Evolutionary conservation across 495 filamentous ascomycete genomes (phyloP).

Genomic region (Hypoxylon fragiforme): DNA sequence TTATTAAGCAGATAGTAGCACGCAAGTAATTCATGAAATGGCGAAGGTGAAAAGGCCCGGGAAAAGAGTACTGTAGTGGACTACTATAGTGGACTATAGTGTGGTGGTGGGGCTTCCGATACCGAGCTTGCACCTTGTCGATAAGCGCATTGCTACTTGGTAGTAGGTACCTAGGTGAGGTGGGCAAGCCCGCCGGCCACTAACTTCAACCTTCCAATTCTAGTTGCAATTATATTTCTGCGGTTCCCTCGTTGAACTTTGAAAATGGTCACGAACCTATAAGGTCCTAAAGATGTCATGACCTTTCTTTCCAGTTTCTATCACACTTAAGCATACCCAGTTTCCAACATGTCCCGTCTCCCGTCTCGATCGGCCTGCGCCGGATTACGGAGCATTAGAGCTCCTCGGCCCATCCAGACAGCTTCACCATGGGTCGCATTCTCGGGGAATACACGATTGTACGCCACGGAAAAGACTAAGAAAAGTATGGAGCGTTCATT

Average conservation of each 20-base stretch:
- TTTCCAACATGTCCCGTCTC: constrained; percentile 32
- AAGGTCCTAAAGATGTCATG: constrained; percentile 10
- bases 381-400: constrained; percentile 20
- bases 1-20: constrained; percentile 7
- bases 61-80: constrained; percentile 3
- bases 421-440: constrained; percentile 16
- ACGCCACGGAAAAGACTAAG: constrained; percentile 32
- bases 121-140: too few species aligned
- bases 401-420: constrained; percentile 13
- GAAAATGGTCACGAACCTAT: too few species aligned
- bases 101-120: too few species aligned
- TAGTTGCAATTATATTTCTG: too few species aligned
- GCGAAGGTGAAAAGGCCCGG: constrained; percentile 2
- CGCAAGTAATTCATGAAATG: constrained; percentile 2
- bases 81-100: too few species aligned
- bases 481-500: constrained; percentile 58
- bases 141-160: too few species aligned
- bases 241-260: not conserved
- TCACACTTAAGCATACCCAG: not conserved
- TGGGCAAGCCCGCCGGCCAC: not conserved
- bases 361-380: constrained; percentile 19
- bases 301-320: not conserved
- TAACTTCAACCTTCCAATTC: too few species aligned
- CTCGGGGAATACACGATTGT: constrained; percentile 14
- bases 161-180: too few species aligned